Conservation (phyloP, 768 basidiomycete genomes). For the Podaxis rugospora region DNA sequence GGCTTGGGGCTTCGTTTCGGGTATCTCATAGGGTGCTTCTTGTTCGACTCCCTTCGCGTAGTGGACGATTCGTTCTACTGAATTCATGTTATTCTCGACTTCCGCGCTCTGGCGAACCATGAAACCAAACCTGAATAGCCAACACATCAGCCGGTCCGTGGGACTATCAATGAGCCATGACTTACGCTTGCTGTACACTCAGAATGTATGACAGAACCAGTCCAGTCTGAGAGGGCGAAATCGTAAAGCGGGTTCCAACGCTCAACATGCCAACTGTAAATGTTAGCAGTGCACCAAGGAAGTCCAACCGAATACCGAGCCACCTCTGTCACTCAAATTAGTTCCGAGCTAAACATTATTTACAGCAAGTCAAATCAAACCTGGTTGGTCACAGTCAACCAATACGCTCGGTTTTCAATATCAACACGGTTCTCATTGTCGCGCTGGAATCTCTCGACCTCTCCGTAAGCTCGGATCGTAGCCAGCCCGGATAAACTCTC, state of each 20-base stretch:
- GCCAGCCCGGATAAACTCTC: slow-evolving; percentile 84
- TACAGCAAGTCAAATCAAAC: slow-evolving; percentile 21
- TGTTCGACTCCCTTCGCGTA: slow-evolving; percentile 81
- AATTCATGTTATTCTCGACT: slow-evolving; percentile 92
- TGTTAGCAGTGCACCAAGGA: slow-evolving; percentile 66
- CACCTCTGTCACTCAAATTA: slow-evolving; percentile 47
- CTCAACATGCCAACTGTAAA: slow-evolving; percentile 79
- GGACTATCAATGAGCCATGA: not conserved
- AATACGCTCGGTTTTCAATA: slow-evolving; percentile 87
- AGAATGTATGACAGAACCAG: slow-evolving; percentile 77
- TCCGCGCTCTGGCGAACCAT: slow-evolving; percentile 76
- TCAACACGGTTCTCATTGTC: slow-evolving; percentile 79
- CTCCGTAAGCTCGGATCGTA: slow-evolving; percentile 87
- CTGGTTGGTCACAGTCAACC: slow-evolving; percentile 83
- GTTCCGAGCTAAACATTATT: not conserved
- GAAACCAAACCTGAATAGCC: slow-evolving; percentile 56
- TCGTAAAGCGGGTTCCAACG: slow-evolving; percentile 65
- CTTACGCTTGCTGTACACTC: slow-evolving; percentile 65
- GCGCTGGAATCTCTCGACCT: slow-evolving; percentile 63
- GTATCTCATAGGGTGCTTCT: slow-evolving; percentile 67
- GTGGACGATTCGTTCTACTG: slow-evolving; percentile 80
- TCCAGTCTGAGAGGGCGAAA: slow-evolving; percentile 78
- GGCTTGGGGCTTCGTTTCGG: slow-evolving; percentile 51
- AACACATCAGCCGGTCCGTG: slow-evolving; percentile 7
- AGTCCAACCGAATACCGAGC: slow-evolving; percentile 89